Evolutionary conservation across 1,284 basidiomycete species (phyloP).

Genomic region (Heterobasidion parviporum): DNA sequence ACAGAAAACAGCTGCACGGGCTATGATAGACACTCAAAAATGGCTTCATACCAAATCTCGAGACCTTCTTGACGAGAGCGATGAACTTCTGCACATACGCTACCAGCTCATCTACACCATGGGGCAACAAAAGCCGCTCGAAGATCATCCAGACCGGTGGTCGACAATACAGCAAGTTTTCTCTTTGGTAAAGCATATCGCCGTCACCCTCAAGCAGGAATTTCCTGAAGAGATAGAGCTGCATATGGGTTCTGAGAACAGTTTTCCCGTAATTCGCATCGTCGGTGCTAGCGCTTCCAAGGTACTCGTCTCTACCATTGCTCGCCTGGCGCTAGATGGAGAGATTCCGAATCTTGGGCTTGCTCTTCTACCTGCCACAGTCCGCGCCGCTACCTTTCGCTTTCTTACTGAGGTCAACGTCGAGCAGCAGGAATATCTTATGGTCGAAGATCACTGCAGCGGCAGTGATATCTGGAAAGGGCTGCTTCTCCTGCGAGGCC

Average conservation of each 20-base stretch:
- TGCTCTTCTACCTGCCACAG: conserved; percentile 3
- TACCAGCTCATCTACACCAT: conserved; percentile 44
- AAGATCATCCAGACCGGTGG: conserved; percentile 42
- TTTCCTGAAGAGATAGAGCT: conserved; percentile 3
- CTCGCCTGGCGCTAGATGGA: conserved; percentile 7
- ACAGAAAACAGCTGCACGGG: not conserved
- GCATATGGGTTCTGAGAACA: not conserved
- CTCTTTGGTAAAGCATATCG: conserved; percentile 13
- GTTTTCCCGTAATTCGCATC: conserved; percentile 11
- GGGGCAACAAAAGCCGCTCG: conserved; percentile 29
- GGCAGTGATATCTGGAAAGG: conserved; percentile 20
- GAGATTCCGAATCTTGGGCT: conserved; percentile 5
- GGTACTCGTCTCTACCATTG: conserved; percentile 2
- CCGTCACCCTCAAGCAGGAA: conserved; percentile 17
- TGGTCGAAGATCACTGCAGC: conserved; percentile 11
- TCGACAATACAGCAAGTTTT: conserved; percentile 33
- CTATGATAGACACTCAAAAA: conserved; percentile 17
- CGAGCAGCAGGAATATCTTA: not conserved
- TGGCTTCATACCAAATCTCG: conserved; percentile 25
- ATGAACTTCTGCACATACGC: conserved; percentile 39
- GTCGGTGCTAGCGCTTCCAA: conserved; percentile 1
- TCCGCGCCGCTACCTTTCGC: conserved; percentile 4
- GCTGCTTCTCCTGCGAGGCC: conserved; percentile 35
- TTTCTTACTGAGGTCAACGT: conserved; percentile 7
- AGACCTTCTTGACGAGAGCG: conserved; percentile 48